Percentiles rank a stretch among this genome's conserved stretches.
phyloP scores from a whole-genome alignment of 228 moss, liverwort and hornwort species.

The Sphagnum fallax region DNA sequence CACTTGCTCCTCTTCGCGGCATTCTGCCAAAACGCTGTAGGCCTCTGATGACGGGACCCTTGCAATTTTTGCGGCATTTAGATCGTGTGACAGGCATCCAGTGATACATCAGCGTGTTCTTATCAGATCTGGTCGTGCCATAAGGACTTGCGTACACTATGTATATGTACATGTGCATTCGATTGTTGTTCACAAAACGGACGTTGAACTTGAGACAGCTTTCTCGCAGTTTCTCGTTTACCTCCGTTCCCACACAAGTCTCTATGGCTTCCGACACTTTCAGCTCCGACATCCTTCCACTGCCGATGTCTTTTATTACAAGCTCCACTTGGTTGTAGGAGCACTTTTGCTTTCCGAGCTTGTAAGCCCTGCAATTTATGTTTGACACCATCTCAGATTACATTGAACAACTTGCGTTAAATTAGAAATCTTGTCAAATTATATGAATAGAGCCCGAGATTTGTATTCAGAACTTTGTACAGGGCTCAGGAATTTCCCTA shows the following conservation, averaged over 20 bases:
- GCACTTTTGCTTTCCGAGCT: slow-evolving; percentile 98
- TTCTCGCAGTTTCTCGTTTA: slow-evolving; percentile 85
- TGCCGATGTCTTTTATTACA: slow-evolving; percentile 73
- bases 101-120: slow-evolving; percentile 61
- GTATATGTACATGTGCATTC: slow-evolving; percentile 88
- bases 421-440: too few species aligned
- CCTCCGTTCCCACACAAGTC: slow-evolving; percentile 76
- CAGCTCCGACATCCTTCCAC: slow-evolving; percentile 58
- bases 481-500: too few species aligned
- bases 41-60: slow-evolving; percentile 91
- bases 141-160: slow-evolving; percentile 89
- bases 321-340: slow-evolving; percentile 99
- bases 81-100: slow-evolving; percentile 98
- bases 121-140: slow-evolving; percentile 54
- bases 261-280: slow-evolving; percentile 98
- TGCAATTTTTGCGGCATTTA: slow-evolving; percentile 96
- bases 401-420: too few species aligned
- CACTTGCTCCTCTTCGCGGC: slow-evolving; percentile 85
- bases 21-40: slow-evolving; percentile 97
- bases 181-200: slow-evolving; percentile 86
- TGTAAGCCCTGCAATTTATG: slow-evolving; percentile 70
- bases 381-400: too few species aligned
- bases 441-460: too few species aligned
- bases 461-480: too few species aligned
- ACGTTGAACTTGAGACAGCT: slow-evolving; percentile 99